Evolutionary conservation across 1,284 basidiomycete genomes (phyloP).

Genomic region (Laetiporus sulphureus): DNA sequence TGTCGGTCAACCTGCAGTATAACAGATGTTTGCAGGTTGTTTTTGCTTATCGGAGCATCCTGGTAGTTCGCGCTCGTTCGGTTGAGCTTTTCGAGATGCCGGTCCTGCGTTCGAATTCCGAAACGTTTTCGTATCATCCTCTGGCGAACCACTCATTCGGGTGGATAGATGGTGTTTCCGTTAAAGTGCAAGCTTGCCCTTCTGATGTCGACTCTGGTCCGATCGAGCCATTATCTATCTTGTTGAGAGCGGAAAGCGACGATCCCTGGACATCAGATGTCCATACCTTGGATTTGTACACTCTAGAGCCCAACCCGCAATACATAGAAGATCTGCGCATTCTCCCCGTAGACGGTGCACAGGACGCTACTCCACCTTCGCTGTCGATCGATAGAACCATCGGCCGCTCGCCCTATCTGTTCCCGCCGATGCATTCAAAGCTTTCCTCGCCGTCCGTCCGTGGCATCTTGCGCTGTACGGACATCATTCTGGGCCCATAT

Average conservation of each 20-base stretch:
- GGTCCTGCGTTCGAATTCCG: constrained; percentile 18
- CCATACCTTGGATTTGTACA: constrained; percentile 42
- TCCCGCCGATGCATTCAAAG: constrained; percentile 33
- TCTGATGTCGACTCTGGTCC: not conserved
- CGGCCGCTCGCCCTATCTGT: constrained; percentile 28
- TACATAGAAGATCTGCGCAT: constrained; percentile 15
- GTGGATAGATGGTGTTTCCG: constrained; percentile 51
- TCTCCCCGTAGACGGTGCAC: not conserved
- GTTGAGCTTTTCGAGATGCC: constrained; percentile 48
- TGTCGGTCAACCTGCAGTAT: constrained; percentile 15
- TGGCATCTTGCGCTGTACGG: constrained; percentile 45
- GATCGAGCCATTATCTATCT: constrained; percentile 34
- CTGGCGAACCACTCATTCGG: constrained; percentile 46
- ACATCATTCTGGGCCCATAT: constrained; percentile 42
- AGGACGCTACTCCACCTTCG: not conserved
- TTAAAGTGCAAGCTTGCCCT: constrained; percentile 11
- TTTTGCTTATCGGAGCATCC: constrained; percentile 38
- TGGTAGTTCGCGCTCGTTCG: constrained; percentile 52
- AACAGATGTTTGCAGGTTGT: constrained; percentile 47
- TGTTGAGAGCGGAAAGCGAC: constrained; percentile 48
- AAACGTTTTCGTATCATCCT: constrained; percentile 25
- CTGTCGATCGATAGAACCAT: not conserved
- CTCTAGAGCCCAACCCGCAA: constrained; percentile 30
- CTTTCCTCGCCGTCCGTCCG: constrained; percentile 31
- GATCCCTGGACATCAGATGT: constrained; percentile 50